Evolutionary conservation across 2,329 filamentous ascomycete species (phyloP).

Genomic region (Monilinia fructigena): DNA sequence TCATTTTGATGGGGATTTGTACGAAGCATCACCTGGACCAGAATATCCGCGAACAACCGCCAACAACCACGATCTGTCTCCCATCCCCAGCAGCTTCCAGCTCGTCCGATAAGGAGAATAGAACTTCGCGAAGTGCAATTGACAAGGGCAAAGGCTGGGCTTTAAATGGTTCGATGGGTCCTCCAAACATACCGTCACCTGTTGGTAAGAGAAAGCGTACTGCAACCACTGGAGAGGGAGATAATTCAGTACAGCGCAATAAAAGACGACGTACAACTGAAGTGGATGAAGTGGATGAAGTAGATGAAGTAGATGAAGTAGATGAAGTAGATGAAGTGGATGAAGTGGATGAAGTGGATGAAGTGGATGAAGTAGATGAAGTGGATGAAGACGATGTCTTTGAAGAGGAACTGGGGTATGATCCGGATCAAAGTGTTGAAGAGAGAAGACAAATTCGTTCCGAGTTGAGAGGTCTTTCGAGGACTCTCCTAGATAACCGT

Average conservation of each 20-base stretch:
- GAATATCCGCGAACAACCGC: slow-evolving; percentile 25
- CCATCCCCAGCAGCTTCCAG: slow-evolving; percentile 39
- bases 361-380: slow-evolving; percentile 38
- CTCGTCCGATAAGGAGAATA: slow-evolving; percentile 53
- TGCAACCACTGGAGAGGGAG: slow-evolving; percentile 28
- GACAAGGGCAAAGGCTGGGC: slow-evolving; percentile 46
- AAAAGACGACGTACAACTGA: slow-evolving; percentile 37
- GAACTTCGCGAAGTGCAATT: slow-evolving; percentile 31
- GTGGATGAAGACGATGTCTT: slow-evolving; percentile 31
- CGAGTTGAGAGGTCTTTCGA: slow-evolving; percentile 66
- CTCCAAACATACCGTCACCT: slow-evolving; percentile 29
- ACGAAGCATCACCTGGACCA: slow-evolving; percentile 38
- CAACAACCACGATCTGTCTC: slow-evolving; percentile 32
- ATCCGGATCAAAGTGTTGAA: slow-evolving; percentile 77
- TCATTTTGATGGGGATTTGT: slow-evolving; percentile 36
- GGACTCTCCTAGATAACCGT: slow-evolving; percentile 59
- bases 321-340: slow-evolving; percentile 36
- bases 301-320: too few species aligned
- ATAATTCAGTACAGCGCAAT: slow-evolving; percentile 28
- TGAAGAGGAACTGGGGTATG: slow-evolving; percentile 56
- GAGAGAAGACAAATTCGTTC: slow-evolving; percentile 71
- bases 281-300: slow-evolving; percentile 37
- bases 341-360: slow-evolving; percentile 32
- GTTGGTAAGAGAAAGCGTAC: slow-evolving; percentile 34
- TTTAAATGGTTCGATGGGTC: slow-evolving; percentile 40